These are phyloP conservation scores for Mrakia gelida DNA, from an alignment of 768 basidiomycete species.

Conservation along the genomic window DNA sequence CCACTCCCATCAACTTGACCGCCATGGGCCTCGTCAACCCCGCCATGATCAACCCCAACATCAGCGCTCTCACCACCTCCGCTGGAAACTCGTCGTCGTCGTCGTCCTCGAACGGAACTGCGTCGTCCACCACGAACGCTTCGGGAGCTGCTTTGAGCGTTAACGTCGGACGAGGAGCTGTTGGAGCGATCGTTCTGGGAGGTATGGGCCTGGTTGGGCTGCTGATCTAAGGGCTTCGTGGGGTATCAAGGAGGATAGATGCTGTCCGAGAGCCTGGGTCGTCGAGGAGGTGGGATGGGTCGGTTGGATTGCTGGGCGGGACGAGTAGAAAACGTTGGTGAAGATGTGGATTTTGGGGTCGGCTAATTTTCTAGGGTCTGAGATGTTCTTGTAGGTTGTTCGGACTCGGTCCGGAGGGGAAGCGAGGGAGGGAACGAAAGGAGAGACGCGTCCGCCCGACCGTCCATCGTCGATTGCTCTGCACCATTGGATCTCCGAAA, in stretches of 20 bases:
- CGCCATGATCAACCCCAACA: constrained; percentile 15
- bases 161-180: neutral
- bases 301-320: no score
- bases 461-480: no score
- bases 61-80: neutral
- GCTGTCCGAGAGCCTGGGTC: no score
- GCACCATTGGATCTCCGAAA: no score
- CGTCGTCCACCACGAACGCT: neutral
- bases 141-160: neutral
- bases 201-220: neutral
- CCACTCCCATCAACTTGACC: constrained; percentile 13
- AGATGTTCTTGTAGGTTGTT: no score
- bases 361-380: no score
- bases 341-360: no score
- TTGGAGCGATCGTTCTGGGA: neutral
- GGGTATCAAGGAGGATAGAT: neutral
- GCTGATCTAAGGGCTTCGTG: neutral
- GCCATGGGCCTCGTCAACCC: constrained; percentile 15
- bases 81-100: constrained; percentile 3
- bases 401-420: no score
- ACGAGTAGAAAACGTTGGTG: no score
- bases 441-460: no score
- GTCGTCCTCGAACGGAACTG: constrained; percentile 41
- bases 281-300: no score
- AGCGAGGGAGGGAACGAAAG: no score